Evolutionary conservation across 345 rosid species (phyloP), one percentile per base, ranked within the genome.

Genomic region (Citrus reticulata): DNA sequence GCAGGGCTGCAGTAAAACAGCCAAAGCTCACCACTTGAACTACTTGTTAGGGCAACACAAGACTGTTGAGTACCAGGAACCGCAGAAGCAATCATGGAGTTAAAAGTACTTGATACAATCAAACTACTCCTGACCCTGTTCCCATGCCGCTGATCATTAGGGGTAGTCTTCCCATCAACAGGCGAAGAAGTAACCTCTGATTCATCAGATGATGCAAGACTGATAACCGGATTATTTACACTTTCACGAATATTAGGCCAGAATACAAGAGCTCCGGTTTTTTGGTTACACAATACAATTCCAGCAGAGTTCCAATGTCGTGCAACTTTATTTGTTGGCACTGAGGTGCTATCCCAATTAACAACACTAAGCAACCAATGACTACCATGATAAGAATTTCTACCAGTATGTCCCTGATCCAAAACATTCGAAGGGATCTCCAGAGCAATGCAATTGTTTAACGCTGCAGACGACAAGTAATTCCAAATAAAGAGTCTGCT

Each of bases 11-110:
- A 93, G 74, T 87, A 75, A 78, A 92, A 90, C 79, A 81, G 91
- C 94, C 97, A 91, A 68, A 93, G 87, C 81, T 94, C 94, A 63
- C 97, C 97, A 49, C 72, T 86, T 9, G 91, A 92, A 83, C 89
- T 80, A 84, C 96, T 89, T 0, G 85, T 92, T 76, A 92, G 76
- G 77, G 97, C 96, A 81, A 91, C 81, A 79, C 94, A 93, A 13
- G 80, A 78, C 46, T 87, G 85, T 74, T 80, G 81, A 7, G 55
- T 20, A 60, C 74, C 76, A 76, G 71, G 79, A 75, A 88, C 81
- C 5, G 91, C 79, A 63, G 90, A 86, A 81, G 88, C 88, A 79
- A 94, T 91, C 84, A 96, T 68, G 79, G 98, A 93, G 83, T 90
- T 90, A 55, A 94, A 79, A 82, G 83, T 83, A 61, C 79, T 76